These are phyloP conservation scores for Cystofilobasidium macerans DNA, from an alignment of 768 basidiomycete genomes.

Conservation along the genomic window DNA sequence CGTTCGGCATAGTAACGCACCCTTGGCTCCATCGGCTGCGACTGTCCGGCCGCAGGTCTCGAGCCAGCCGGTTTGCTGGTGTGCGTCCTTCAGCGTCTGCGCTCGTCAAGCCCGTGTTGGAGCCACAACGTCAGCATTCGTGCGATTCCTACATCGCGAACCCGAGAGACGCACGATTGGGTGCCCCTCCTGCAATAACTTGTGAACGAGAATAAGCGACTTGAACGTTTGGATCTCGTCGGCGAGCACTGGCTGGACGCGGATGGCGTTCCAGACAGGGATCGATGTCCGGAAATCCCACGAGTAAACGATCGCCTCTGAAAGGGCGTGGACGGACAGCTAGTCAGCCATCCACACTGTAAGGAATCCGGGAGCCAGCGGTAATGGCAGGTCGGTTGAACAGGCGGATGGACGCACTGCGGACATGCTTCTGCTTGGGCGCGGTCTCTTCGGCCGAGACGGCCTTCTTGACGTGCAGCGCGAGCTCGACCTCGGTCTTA, in stretches of 20 bases:
- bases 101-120: too few relatives aligned
- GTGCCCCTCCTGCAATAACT: slow-evolving; percentile 95
- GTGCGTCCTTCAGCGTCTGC: slow-evolving; percentile 91
- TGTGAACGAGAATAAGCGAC: slow-evolving; percentile 92
- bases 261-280: slow-evolving; percentile 93
- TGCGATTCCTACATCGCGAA: not conserved
- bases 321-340: not conserved
- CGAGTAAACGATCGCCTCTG: slow-evolving; percentile 96
- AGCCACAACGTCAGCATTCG: too few relatives aligned
- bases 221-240: slow-evolving; percentile 99
- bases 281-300: slow-evolving; percentile 98
- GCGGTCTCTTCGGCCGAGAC: slow-evolving; percentile 89
- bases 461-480: slow-evolving; percentile 95
- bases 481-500: slow-evolving; percentile 88
- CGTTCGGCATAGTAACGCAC: too few relatives aligned
- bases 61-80: slow-evolving; percentile 92
- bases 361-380: too few relatives aligned
- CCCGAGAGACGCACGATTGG: slow-evolving; percentile 54
- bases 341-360: too few relatives aligned
- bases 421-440: slow-evolving; percentile 98
- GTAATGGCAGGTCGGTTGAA: not conserved
- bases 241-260: slow-evolving; percentile 90
- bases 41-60: slow-evolving; percentile 92
- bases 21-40: slow-evolving; percentile 63
- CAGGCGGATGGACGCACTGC: slow-evolving; percentile 53